These are phyloP conservation scores for Phlyctochytrium planicorne DNA, from an alignment of 192 early-diverging fungal genomes.

Conservation along the genomic window DNA sequence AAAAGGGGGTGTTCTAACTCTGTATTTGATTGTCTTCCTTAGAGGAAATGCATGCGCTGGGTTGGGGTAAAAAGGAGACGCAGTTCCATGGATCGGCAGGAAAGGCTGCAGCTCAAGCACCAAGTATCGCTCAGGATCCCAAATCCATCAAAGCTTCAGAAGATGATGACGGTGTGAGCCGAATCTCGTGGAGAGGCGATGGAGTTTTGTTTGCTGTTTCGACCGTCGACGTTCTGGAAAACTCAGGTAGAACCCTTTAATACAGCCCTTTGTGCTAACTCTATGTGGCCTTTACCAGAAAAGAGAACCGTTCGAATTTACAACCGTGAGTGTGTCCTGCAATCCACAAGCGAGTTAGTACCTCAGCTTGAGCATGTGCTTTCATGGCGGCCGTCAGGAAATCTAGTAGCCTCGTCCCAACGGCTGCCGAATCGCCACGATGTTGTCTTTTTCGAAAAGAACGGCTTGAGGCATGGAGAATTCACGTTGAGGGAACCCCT, in stretches of 20 bases:
- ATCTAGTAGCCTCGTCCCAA: conserved; percentile 80
- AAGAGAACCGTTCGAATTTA: conserved; percentile 73
- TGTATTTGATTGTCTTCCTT: conserved; percentile 9
- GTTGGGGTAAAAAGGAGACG: conserved; percentile 96
- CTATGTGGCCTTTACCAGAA: conserved; percentile 18
- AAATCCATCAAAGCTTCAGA: conserved; percentile 33
- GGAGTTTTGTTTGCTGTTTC: conserved; percentile 80
- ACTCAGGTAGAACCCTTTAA: conserved; percentile 33
- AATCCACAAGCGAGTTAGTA: conserved; percentile 77
- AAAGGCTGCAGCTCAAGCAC: conserved; percentile 64
- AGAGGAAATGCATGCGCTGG: conserved; percentile 46
- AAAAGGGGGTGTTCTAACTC: no score
- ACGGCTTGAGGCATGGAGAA: conserved; percentile 91
- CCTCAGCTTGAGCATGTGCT: conserved; percentile 73
- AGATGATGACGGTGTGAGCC: conserved; percentile 69
- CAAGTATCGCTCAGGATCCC: conserved; percentile 36
- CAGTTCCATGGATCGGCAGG: conserved; percentile 94
- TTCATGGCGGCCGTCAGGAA: conserved; percentile 83
- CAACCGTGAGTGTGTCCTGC: conserved; percentile 82
- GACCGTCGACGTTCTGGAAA: conserved; percentile 49
- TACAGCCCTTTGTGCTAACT: neutral
- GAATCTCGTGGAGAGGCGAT: conserved; percentile 91
- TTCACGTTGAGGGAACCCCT: conserved; percentile 70
- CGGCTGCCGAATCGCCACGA: conserved; percentile 75
- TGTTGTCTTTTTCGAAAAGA: conserved; percentile 92